Evolutionary conservation across 306 rosid species (phyloP).

Genomic region (Sindora glabra): DNA sequence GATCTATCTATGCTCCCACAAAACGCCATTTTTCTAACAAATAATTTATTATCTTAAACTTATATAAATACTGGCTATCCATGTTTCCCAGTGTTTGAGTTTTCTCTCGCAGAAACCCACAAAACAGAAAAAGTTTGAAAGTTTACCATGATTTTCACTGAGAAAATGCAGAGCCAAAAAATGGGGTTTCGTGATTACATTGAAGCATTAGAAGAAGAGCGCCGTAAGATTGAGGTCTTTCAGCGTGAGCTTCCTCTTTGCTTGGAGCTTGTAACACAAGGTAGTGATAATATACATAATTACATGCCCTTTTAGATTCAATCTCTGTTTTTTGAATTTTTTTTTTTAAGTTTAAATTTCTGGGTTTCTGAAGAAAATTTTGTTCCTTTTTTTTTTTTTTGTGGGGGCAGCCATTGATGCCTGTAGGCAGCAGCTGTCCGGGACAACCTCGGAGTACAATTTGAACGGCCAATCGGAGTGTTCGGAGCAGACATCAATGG

Average conservation of each 20-base stretch:
- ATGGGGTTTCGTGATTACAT: slow-evolving; percentile 50
- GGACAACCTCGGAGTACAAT: slow-evolving; percentile 49
- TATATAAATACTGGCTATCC: slow-evolving; percentile 21
- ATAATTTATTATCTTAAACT: too few species aligned
- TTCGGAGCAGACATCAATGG: slow-evolving; percentile 68
- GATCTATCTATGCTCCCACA: slow-evolving; percentile 28
- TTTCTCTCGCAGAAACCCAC: not conserved
- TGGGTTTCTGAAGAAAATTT: too few species aligned
- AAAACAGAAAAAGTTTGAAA: too few species aligned
- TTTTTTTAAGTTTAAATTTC: not conserved
- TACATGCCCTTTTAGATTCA: not conserved
- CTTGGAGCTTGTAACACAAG: slow-evolving; percentile 70
- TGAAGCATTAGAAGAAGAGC: slow-evolving; percentile 57
- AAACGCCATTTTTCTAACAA: slow-evolving; percentile 10
- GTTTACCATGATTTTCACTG: slow-evolving; percentile 24
- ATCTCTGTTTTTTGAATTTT: not conserved
- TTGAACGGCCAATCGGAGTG: slow-evolving; percentile 68
- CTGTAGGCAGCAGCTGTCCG: slow-evolving; percentile 48
- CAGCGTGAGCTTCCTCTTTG: slow-evolving; percentile 83
- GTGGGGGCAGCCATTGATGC: slow-evolving; percentile 80
- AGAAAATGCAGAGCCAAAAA: slow-evolving; percentile 45
- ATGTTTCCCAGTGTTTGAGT: not conserved
- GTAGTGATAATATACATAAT: too few species aligned
- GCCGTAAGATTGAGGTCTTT: slow-evolving; percentile 62
- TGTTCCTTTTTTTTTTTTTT: too few species aligned